Conservation (phyloP, 306 rosid genomes). For the Quercus agrifolia region DNA sequence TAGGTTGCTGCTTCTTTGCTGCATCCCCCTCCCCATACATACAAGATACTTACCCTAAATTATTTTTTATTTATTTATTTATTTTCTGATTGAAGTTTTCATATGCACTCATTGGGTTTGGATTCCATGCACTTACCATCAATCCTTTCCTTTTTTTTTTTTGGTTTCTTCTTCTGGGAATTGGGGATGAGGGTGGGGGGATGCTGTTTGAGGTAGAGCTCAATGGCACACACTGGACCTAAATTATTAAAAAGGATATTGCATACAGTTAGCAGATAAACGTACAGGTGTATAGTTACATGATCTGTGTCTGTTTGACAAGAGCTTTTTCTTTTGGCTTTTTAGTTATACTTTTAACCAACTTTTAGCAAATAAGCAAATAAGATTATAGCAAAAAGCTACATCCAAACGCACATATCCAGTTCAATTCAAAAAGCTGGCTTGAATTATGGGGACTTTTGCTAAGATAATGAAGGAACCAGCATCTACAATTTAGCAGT, state of each 20-base stretch:
- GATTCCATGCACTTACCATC: too few species aligned
- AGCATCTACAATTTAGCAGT: neutral
- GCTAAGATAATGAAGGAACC: neutral
- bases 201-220: too few species aligned
- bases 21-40: slow-evolving; percentile 14
- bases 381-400: too few species aligned
- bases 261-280: slow-evolving; percentile 7
- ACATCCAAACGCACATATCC: neutral
- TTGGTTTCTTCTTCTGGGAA: too few species aligned
- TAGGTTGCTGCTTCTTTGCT: neutral
- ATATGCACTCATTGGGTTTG: too few species aligned
- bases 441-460: neutral
- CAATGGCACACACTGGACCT: neutral
- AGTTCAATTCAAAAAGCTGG: neutral
- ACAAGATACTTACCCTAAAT: slow-evolving; percentile 3
- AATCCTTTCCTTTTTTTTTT: too few species aligned
- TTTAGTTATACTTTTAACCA: too few species aligned
- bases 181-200: too few species aligned
- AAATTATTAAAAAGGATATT: neutral
- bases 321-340: too few species aligned
- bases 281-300: slow-evolving; percentile 1
- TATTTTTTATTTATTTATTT: neutral
- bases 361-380: too few species aligned
- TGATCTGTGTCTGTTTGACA: neutral
- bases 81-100: too few species aligned